Percentiles rank a stretch among this genome's conserved stretches.
Conservation (phyloP, 139 green algal genomes). For the Trebouxia sp. region DNA sequence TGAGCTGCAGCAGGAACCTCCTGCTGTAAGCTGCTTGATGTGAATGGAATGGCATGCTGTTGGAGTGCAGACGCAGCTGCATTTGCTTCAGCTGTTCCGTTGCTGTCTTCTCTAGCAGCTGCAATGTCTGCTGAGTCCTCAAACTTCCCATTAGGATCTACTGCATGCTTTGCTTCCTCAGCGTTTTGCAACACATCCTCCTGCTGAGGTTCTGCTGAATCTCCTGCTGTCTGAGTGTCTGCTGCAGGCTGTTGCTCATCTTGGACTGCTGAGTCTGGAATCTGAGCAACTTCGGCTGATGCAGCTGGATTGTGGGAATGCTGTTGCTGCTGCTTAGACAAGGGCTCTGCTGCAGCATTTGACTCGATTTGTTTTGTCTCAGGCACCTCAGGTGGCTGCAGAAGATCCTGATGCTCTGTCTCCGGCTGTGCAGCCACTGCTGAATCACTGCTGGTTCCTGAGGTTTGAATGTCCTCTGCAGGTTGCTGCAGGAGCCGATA, state of each 20-base stretch:
- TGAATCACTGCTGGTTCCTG: not conserved
- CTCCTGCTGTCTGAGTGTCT: not conserved
- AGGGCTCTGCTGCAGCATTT: not conserved
- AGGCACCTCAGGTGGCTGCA: not conserved
- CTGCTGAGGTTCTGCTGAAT: not conserved
- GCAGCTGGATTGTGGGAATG: not conserved
- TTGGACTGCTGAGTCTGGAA: not conserved
- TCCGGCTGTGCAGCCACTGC: not conserved
- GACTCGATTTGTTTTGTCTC: not conserved
- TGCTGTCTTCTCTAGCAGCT: not conserved
- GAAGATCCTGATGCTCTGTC: not conserved
- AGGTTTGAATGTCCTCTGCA: not conserved
- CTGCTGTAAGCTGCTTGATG: not conserved
- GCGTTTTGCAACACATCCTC: no score
- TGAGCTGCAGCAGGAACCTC: not conserved
- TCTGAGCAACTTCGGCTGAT: not conserved
- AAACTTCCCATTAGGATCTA: not conserved
- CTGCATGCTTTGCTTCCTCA: not conserved
- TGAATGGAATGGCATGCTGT: no score
- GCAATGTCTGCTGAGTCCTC: not conserved
- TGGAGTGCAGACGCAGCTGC: not conserved
- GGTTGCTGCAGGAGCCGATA: not conserved
- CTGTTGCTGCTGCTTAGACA: not conserved
- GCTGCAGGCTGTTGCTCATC: not conserved
- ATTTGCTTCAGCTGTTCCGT: not conserved